Base-by-base conservation (phyloP, 495 filamentous ascomycete species). In the Neurospora discreta region DNA sequence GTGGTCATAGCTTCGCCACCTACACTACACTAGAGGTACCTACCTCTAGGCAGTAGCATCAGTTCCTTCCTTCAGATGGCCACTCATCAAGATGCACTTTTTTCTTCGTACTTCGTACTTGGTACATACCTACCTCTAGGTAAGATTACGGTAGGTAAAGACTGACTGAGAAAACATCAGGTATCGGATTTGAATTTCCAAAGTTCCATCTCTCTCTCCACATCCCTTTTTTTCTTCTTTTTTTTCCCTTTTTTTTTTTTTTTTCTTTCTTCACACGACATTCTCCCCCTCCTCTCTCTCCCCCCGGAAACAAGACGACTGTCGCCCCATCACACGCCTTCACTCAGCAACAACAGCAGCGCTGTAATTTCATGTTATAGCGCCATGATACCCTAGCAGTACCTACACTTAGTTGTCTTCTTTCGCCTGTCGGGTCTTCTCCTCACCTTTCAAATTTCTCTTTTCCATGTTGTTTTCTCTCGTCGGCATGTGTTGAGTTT, bases 1-100 rank as follows among this genome's bases (percentile, higher is more conserved):
- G 16, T 46, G 58, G 72, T 68, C 72, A 73, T 36, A 73, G 72
- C 72, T 71, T 71, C 70, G 33, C 52, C 26, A n/a, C n/a, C n/a
- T n/a, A n/a, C n/a, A n/a, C n/a, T n/a, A n/a, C n/a, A n/a, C n/a
- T n/a, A n/a, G n/a, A n/a, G n/a, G n/a, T n/a, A n/a, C n/a, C n/a
- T n/a, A n/a, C n/a, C n/a, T n/a, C n/a, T n/a, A 65, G 52, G 52
- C 52, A 65, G 52, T 65, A 65, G 26, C 52, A 65, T 30, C 52
- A 33, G 52, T 33, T 33, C 30, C 26, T 65, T 60, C 23, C 38
- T 38, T 38, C 38, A 8, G 11, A 60, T 60, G 11, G 13, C 13
- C 23, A n/a, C n/a, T n/a, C n/a, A 30, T 30, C 52, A 30, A 60
- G 52, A 26, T 60, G 52, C 52, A 60, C 23, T 30, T 30, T 58